These are phyloP conservation scores for Termitomyces sp. DNA, from an alignment of 768 basidiomycete genomes.

Conservation along the genomic window DNA sequence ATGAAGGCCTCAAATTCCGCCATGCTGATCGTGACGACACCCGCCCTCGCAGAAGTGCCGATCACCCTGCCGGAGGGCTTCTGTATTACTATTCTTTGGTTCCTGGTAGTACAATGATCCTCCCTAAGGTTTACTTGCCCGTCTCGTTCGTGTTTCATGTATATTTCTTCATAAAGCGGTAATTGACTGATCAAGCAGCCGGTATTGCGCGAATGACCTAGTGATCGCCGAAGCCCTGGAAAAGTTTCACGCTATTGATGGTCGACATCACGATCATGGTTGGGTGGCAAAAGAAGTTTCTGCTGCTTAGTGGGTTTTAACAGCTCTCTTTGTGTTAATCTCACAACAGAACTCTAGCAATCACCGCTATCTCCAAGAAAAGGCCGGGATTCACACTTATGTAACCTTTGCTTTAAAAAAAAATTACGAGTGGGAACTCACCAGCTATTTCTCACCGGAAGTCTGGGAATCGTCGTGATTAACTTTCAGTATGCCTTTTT, in stretches of 20 bases:
- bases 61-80: conserved; percentile 22
- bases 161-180: neutral
- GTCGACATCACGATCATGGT: conserved; percentile 13
- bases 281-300: conserved; percentile 25
- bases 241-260: conserved; percentile 17
- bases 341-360: conserved; percentile 12
- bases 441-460: conserved; percentile 28
- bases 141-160: conserved; percentile 20
- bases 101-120: conserved; percentile 20
- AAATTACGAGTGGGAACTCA: conserved; percentile 24
- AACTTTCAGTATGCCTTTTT: neutral
- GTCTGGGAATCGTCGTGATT: conserved; percentile 13
- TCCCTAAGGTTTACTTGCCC: conserved; percentile 27
- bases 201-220: conserved; percentile 23
- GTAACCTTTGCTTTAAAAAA: conserved; percentile 26
- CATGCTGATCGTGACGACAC: conserved; percentile 1
- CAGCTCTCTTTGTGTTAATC: neutral
- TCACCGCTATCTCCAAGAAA: conserved; percentile 18
- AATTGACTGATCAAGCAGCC: conserved; percentile 12
- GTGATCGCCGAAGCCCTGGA: conserved; percentile 22
- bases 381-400: conserved; percentile 25
- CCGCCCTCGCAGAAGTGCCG: conserved; percentile 8
- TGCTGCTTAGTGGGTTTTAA: conserved; percentile 19
- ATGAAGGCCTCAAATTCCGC: conserved; percentile 2
- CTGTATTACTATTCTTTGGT: conserved; percentile 26